Conservation (phyloP, 768 basidiomycete species). For the Kockovaella imperatae region DNA sequence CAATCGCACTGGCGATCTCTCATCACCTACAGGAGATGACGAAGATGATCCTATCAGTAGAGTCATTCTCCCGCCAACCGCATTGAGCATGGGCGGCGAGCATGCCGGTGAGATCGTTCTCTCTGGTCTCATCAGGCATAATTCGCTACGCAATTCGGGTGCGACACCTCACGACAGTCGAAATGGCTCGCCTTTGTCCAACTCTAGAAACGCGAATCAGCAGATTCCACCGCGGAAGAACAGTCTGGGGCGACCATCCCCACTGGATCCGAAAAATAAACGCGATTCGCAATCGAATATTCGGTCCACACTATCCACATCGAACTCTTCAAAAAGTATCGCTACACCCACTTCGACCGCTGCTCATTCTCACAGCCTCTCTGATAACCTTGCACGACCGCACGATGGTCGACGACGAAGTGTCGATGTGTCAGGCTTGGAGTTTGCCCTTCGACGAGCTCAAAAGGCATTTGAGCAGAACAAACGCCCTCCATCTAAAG, state of each 20-base stretch:
- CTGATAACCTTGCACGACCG: not conserved
- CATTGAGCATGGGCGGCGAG: constrained; percentile 25
- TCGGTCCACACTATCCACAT: too few species aligned
- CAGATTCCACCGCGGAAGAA: not conserved
- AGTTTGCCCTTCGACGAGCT: not conserved
- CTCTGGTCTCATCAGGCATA: too few species aligned
- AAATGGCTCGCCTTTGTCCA: not conserved
- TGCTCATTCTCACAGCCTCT: too few species aligned
- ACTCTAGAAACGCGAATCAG: too few species aligned
- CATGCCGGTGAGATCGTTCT: constrained; percentile 34
- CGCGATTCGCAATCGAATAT: too few species aligned
- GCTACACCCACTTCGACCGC: too few species aligned
- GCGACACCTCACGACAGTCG: not conserved
- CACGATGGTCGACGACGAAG: not conserved
- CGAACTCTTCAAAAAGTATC: not conserved
- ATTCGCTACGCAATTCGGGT: constrained; percentile 5
- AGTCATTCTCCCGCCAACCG: constrained; percentile 31
- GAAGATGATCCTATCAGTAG: constrained; percentile 2
- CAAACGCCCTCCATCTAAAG: not conserved
- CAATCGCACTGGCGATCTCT: not conserved
- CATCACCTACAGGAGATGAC: not conserved
- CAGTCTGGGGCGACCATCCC: not conserved
- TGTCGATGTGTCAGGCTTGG: not conserved
- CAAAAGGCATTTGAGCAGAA: not conserved
- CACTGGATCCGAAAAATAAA: too few species aligned